These are phyloP conservation scores for Lathyrus sativus DNA, from an alignment of 306 rosid genomes.

Conservation along the genomic window DNA sequence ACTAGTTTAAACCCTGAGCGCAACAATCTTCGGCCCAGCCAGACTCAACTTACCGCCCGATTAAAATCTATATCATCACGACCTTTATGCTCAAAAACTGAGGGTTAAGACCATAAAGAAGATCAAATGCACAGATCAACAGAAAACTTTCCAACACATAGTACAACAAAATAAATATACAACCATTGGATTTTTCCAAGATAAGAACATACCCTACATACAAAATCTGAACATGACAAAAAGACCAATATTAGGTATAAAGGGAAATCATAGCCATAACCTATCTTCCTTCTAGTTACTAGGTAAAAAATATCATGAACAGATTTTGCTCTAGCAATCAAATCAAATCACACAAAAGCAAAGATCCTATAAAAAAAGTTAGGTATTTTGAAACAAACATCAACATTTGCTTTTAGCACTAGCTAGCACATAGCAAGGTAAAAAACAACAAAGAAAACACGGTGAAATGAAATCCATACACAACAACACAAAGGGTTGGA, in stretches of 20 bases:
- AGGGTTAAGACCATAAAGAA: background rate
- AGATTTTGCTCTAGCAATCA: slow-evolving; percentile 29
- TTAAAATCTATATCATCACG: background rate
- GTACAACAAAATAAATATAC: slow-evolving; percentile 16
- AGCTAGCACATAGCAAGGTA: slow-evolving; percentile 23
- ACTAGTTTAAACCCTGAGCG: background rate
- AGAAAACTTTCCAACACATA: slow-evolving; percentile 4
- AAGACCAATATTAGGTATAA: slow-evolving; percentile 6
- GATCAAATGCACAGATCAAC: slow-evolving; percentile 1
- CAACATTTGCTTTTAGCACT: slow-evolving; percentile 13
- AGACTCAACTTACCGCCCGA: background rate
- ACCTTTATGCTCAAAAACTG: background rate
- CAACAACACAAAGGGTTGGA: slow-evolving; percentile 1
- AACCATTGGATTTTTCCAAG: background rate
- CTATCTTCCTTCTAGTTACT: slow-evolving; percentile 15
- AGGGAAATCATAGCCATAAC: slow-evolving; percentile 16
- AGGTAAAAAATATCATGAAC: slow-evolving; percentile 15
- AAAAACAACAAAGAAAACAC: slow-evolving; percentile 18
- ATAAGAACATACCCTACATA: slow-evolving; percentile 1
- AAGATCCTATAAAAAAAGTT: slow-evolving; percentile 4
- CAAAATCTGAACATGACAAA: slow-evolving; percentile 1
- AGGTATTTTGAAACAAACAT: slow-evolving; percentile 18
- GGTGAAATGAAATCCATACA: slow-evolving; percentile 19
- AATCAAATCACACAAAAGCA: slow-evolving; percentile 9
- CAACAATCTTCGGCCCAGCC: background rate